phyloP scores from a whole-genome alignment of 352 stramenopile genomes.

The Phytophthora palmivora region DNA sequence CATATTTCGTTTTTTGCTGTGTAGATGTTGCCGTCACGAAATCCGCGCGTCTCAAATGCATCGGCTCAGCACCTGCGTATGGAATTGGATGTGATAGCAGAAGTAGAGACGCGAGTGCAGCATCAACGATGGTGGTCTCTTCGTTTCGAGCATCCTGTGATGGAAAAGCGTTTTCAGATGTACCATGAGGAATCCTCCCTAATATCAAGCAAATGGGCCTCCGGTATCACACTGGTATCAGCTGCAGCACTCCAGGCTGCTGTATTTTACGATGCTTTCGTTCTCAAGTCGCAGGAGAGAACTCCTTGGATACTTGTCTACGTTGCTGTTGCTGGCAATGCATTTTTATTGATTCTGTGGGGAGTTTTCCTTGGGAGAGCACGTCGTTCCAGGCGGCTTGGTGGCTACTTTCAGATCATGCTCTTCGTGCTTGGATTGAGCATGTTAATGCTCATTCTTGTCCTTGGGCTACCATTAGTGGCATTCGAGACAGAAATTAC shows the following conservation, averaged over 20 bases:
- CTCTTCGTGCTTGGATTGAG: conserved; percentile 39
- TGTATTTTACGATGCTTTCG: conserved; percentile 34
- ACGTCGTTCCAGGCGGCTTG: conserved; percentile 19
- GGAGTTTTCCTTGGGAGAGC: conserved; percentile 35
- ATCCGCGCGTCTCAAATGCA: conserved; percentile 50
- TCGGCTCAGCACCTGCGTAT: conserved; percentile 52
- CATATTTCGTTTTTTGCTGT: neutral
- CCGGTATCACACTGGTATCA: conserved; percentile 35
- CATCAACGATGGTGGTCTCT: conserved; percentile 51
- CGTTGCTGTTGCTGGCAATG: conserved; percentile 20
- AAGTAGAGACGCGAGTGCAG: conserved; percentile 44
- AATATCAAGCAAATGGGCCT: conserved; percentile 42
- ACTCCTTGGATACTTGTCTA: conserved; percentile 40
- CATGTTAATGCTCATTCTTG: conserved; percentile 38
- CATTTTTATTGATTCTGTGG: conserved; percentile 26
- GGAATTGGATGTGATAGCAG: conserved; percentile 58
- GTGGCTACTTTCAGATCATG: conserved; percentile 44
- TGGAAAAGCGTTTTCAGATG: conserved; percentile 65
- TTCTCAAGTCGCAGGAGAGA: conserved; percentile 22
- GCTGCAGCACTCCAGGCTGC: conserved; percentile 53
- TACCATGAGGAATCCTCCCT: conserved; percentile 67
- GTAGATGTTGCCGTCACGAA: conserved; percentile 15
- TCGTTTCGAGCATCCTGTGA: conserved; percentile 47
- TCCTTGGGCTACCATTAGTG: conserved; percentile 52
- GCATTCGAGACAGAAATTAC: conserved; percentile 18